Percentiles rank a stretch among this genome's conserved stretches.
These are phyloP conservation scores for Exophiala xenobiotica DNA, from an alignment of 2,329 filamentous ascomycete species.

Conservation along the genomic window DNA sequence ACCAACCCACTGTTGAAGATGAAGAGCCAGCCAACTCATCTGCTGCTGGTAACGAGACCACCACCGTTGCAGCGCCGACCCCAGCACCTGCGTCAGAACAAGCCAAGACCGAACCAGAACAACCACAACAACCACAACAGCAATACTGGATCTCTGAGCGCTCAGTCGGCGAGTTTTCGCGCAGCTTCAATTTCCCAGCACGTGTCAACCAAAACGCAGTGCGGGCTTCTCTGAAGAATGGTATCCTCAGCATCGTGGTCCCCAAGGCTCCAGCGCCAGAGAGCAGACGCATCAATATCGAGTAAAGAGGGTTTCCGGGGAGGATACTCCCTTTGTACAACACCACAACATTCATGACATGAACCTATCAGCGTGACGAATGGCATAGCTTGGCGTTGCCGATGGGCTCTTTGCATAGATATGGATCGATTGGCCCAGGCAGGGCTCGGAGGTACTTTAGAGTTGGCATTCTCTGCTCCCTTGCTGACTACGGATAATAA, in stretches of 20 bases:
- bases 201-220: conserved; percentile 61
- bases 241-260: conserved; percentile 57
- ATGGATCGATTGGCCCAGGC: not conserved
- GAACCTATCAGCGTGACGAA: not conserved
- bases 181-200: conserved; percentile 59
- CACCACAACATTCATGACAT: conserved; percentile 4
- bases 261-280: conserved; percentile 54
- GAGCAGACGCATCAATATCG: conserved; percentile 56
- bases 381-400: conserved; percentile 15
- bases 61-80: conserved; percentile 35
- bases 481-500: conserved; percentile 4
- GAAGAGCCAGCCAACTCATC: conserved; percentile 32
- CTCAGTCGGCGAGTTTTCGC: conserved; percentile 58
- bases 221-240: conserved; percentile 61
- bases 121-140: conserved; percentile 30
- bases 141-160: conserved; percentile 63
- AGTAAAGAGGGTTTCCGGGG: conserved; percentile 40
- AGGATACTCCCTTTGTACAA: conserved; percentile 8
- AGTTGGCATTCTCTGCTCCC: conserved; percentile 5
- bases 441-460: conserved; percentile 7
- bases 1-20: conserved; percentile 50
- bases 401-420: not conserved
- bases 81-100: conserved; percentile 29
- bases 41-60: conserved; percentile 9
- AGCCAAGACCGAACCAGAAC: conserved; percentile 31